phyloP scores from a whole-genome alignment of 2,329 filamentous ascomycete genomes.

The Aspergillus fischeri region DNA sequence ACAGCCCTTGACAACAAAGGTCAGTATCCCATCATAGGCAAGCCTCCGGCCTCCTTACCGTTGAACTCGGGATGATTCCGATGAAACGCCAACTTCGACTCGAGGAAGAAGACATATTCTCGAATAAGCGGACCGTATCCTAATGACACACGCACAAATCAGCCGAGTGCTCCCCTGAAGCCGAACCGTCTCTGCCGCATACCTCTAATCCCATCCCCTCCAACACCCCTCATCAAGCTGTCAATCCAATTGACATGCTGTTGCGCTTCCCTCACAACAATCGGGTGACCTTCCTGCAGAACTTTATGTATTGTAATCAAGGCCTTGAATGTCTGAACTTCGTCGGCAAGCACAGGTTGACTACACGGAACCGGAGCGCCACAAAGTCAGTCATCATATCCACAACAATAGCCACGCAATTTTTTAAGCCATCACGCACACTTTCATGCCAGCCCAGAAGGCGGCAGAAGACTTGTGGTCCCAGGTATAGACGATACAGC shows the following conservation, averaged over 20 bases:
- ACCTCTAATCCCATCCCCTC: constrained; percentile 79
- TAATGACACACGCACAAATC: constrained; percentile 21
- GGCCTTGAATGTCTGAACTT: constrained; percentile 98
- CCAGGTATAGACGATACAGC: constrained; percentile 98
- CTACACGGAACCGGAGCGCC: constrained; percentile 42
- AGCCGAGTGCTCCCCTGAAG: background rate
- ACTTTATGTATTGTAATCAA: constrained; percentile 97
- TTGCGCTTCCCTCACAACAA: constrained; percentile 83
- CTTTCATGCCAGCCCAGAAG: constrained; percentile 98
- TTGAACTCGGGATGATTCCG: constrained; percentile 97
- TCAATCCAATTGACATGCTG: constrained; percentile 87
- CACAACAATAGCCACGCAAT: background rate
- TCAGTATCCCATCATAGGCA: background rate
- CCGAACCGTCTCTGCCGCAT: constrained; percentile 13
- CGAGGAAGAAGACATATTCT: constrained; percentile 93
- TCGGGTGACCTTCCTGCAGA: constrained; percentile 90
- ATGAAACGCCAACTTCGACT: constrained; percentile 95
- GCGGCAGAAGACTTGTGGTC: constrained; percentile 93
- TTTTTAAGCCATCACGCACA: constrained; percentile 57
- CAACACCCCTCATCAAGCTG: constrained; percentile 77
- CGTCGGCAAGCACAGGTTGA: constrained; percentile 96
- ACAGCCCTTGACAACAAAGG: constrained; percentile 55
- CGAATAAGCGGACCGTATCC: constrained; percentile 86
- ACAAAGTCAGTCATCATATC: constrained; percentile 1
- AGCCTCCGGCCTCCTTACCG: constrained; percentile 46